Conservation (phyloP, 192 early-diverging fungal species). For the Jimgerdemannia flammicorona region DNA sequence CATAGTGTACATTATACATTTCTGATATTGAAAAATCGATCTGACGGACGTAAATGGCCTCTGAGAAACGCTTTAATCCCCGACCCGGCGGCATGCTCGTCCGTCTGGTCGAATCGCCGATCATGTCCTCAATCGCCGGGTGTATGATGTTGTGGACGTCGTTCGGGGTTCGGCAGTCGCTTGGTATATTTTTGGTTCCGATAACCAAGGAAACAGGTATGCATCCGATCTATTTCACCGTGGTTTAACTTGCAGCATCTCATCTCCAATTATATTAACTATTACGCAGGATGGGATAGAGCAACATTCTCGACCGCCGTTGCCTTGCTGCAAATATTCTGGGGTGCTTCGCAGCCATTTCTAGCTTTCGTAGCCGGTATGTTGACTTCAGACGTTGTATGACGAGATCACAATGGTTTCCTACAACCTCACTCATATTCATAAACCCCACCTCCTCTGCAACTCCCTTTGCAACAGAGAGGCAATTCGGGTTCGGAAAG, state of each 20-base stretch:
- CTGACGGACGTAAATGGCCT: too few species aligned
- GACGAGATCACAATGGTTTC: too few species aligned
- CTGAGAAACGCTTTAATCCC: too few species aligned
- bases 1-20: too few species aligned
- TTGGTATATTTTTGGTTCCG: slow-evolving; percentile 28
- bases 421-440: neutral
- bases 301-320: slow-evolving; percentile 24
- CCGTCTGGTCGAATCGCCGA: slow-evolving; percentile 1
- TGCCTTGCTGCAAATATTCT: slow-evolving; percentile 25
- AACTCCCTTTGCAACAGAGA: too few species aligned
- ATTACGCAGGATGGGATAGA: slow-evolving; percentile 9
- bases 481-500: slow-evolving; percentile 5
- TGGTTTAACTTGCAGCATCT: slow-evolving; percentile 9
- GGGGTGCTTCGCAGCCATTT: slow-evolving; percentile 24
- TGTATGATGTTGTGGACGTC: slow-evolving; percentile 21
- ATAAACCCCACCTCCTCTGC: neutral
- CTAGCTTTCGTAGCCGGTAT: slow-evolving; percentile 20
- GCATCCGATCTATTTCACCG: neutral
- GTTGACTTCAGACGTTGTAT: too few species aligned
- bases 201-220: slow-evolving; percentile 17
- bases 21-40: too few species aligned
- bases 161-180: slow-evolving; percentile 28
- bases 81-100: too few species aligned
- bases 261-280: neutral
- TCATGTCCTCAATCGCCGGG: slow-evolving; percentile 18